Conservation (phyloP, 2,329 filamentous ascomycete species). For the Pochonia chlamydosporia region DNA sequence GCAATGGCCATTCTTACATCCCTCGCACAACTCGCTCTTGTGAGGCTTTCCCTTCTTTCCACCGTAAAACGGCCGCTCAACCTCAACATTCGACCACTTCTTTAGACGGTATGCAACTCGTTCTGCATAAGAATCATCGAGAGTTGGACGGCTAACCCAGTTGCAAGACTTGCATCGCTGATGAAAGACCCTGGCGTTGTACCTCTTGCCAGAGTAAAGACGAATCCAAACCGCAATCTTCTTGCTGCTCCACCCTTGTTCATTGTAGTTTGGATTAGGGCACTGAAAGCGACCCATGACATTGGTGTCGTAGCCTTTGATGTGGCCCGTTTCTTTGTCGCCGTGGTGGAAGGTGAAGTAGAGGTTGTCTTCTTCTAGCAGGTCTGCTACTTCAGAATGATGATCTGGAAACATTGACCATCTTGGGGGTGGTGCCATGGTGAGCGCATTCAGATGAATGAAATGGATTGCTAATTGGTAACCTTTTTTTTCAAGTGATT, state of each 20-base stretch:
- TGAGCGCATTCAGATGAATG: too few relatives aligned
- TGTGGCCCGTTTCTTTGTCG: conserved; percentile 10
- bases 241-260: conserved; percentile 25
- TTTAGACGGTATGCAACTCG: conserved; percentile 30
- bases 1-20: conserved; percentile 28
- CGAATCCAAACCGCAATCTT: conserved; percentile 28
- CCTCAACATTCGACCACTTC: conserved; percentile 25
- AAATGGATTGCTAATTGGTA: too few relatives aligned
- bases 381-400: conserved; percentile 10
- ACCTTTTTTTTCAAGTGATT: too few relatives aligned
- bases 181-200: conserved; percentile 31
- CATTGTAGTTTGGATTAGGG: conserved; percentile 17
- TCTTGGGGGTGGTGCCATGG: background rate
- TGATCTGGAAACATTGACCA: conserved; percentile 17
- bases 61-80: conserved; percentile 9
- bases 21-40: conserved; percentile 24
- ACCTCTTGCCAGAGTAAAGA: conserved; percentile 19
- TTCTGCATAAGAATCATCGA: conserved; percentile 27
- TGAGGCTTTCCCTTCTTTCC: conserved; percentile 15
- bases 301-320: conserved; percentile 18
- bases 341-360: conserved; percentile 17
- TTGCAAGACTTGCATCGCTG: conserved; percentile 29
- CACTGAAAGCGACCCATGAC: conserved; percentile 29
- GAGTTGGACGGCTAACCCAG: conserved; percentile 15
- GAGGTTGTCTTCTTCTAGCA: conserved; percentile 12